These are phyloP conservation scores for Stygiomarasmius scandens DNA, from an alignment of 1,284 basidiomycete species.

Conservation along the genomic window DNA sequence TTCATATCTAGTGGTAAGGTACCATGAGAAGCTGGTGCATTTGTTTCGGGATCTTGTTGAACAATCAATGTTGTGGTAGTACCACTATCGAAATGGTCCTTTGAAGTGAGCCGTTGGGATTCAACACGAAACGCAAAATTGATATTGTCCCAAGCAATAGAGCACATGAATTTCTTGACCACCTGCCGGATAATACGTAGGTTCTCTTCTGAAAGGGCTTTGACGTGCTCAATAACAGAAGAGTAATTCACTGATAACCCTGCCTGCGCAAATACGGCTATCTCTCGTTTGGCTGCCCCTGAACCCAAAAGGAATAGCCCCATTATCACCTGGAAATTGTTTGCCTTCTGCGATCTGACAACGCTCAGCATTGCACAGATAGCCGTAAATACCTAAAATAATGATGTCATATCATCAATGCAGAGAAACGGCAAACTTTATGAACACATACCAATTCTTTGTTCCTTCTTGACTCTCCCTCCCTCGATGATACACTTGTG, in stretches of 20 bases:
- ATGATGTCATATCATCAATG: not conserved
- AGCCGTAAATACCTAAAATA: constrained; percentile 3
- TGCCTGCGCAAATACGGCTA: constrained; percentile 18
- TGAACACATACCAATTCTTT: constrained; percentile 1
- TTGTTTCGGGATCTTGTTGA: constrained; percentile 18
- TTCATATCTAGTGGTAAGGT: constrained; percentile 18
- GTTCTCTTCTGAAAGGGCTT: constrained; percentile 23
- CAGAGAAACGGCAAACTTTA: not conserved
- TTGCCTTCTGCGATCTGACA: constrained; percentile 8
- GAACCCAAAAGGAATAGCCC: constrained; percentile 12
- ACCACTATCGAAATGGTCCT: constrained; percentile 33
- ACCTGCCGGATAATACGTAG: constrained; percentile 13
- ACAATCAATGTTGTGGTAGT: constrained; percentile 29
- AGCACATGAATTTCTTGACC: constrained; percentile 17
- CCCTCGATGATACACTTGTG: not conserved
- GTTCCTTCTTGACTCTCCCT: not conserved
- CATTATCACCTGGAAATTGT: constrained; percentile 13
- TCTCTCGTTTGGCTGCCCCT: constrained; percentile 7
- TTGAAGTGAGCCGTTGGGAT: constrained; percentile 22
- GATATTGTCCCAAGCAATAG: constrained; percentile 33
- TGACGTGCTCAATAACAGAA: constrained; percentile 24
- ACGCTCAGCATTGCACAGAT: constrained; percentile 13
- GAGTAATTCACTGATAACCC: constrained; percentile 29
- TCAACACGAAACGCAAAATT: constrained; percentile 29
- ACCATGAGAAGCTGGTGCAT: constrained; percentile 8